Evolutionary conservation across 1,284 basidiomycete species (phyloP).

Genomic region (Boletus holoroseus): DNA sequence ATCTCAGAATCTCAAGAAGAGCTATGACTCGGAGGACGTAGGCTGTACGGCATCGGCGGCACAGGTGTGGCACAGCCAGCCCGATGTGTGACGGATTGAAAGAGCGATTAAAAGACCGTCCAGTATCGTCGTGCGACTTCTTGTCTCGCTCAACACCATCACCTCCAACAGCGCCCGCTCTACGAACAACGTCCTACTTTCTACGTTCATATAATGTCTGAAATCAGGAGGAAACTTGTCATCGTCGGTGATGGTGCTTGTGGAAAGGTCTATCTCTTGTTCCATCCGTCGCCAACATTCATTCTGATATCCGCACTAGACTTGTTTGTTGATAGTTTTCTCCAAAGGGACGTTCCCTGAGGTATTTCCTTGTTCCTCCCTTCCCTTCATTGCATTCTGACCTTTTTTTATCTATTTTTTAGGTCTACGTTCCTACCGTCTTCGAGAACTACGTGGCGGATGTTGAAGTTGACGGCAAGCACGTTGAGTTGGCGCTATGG

Average conservation of each 20-base stretch:
- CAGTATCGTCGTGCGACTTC: conserved; percentile 36
- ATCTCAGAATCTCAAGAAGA: neutral
- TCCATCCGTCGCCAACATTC: neutral
- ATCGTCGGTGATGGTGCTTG: conserved; percentile 82
- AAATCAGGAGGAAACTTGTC: conserved; percentile 75
- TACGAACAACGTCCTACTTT: conserved; percentile 29
- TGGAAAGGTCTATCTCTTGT: conserved; percentile 53
- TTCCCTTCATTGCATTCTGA: neutral
- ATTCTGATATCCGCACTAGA: conserved; percentile 41
- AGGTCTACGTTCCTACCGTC: conserved; percentile 92
- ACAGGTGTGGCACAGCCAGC: conserved; percentile 32
- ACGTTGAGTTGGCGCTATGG: conserved; percentile 90
- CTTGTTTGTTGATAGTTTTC: conserved; percentile 81
- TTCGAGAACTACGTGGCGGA: conserved; percentile 91
- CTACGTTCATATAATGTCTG: conserved; percentile 48
- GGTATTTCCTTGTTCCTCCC: conserved; percentile 39
- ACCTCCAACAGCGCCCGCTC: conserved; percentile 34
- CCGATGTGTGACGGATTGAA: conserved; percentile 26
- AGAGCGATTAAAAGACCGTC: conserved; percentile 35
- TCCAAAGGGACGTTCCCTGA: conserved; percentile 92
- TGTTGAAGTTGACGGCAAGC: conserved; percentile 87
- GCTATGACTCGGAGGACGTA: neutral
- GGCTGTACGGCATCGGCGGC: conserved; percentile 24
- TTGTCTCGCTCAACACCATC: conserved; percentile 38
- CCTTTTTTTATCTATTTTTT: neutral